Evolutionary conservation across 768 basidiomycete genomes (phyloP), one percentile per base, ranked within the genome.

Genomic region (Mycena pura): DNA sequence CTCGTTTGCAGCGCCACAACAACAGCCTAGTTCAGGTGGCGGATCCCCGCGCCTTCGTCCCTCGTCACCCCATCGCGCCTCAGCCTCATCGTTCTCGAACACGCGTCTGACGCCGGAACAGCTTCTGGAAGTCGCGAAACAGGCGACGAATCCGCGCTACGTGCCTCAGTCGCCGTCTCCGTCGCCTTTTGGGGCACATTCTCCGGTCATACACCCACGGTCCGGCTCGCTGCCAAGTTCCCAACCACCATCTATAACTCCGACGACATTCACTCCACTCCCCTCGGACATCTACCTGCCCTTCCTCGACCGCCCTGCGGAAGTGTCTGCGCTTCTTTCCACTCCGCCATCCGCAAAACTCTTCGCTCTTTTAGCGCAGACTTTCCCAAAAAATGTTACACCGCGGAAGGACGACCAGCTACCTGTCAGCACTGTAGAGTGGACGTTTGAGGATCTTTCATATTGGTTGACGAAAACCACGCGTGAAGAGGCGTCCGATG

Each of bases 211-310:
- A 32, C 67, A 25, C 19, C 60, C 66, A 28, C 63, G 61, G 9
- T 31, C 68, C 49, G 50, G 31, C 59, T 53, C 65, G 40, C 60
- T 47, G 57, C 36, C 58, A 45, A 53, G n/a, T 22, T 28, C 58
- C 25, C 49, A 52, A 14, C 46, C 41, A 21, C 6, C 69, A 13
- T 46, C 58, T 1, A 61, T 78, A 3, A 65, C 78, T 0, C 85
- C 84, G 5, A 84, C 86, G 2, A 85, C 86, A 2, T 93, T 93
- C 70, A 91, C 90, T 0, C 86, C 86, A 0, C 82, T 95, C 2
- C 90, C 90, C 6, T 85, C 86, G 21, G 87, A 92, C 60, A 84
- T 92, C 28, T 89, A 87, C 66, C 85, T 97, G 14, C 95, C 95
- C 1, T 97, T 95, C 75, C 82, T 96, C 63, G 89, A 96, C 64